phyloP scores from a whole-genome alignment of 305 asterid genomes.

The Plantago lanceolata region DNA sequence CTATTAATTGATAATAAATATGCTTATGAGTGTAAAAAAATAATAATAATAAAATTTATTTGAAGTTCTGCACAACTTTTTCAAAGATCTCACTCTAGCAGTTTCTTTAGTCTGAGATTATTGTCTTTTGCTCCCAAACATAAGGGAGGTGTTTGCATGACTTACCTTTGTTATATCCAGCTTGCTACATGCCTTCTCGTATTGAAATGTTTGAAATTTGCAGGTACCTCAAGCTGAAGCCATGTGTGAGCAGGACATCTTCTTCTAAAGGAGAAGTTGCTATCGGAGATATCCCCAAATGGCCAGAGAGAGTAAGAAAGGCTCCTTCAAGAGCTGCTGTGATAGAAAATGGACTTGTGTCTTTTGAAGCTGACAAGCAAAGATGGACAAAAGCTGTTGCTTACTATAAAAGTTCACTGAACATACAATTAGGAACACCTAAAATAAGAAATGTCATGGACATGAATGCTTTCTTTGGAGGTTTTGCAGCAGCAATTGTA shows the following conservation, averaged over 20 bases:
- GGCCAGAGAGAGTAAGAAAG: constrained; percentile 72
- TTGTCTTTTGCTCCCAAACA: neutral
- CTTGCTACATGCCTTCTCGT: constrained; percentile 13
- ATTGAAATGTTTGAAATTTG: constrained; percentile 25
- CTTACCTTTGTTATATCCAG: constrained; percentile 15
- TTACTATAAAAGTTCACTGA: constrained; percentile 69
- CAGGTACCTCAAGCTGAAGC: constrained; percentile 85
- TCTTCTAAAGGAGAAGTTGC: constrained; percentile 63
- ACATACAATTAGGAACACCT: constrained; percentile 72
- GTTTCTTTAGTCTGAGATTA: neutral
- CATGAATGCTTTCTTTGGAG: constrained; percentile 94
- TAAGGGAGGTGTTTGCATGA: neutral
- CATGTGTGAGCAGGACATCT: constrained; percentile 68
- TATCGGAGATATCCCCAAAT: constrained; percentile 70
- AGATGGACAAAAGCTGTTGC: constrained; percentile 75
- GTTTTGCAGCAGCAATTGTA: constrained; percentile 80
- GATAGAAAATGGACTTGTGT: constrained; percentile 59
- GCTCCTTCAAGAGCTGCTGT: constrained; percentile 73
- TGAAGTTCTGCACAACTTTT: neutral
- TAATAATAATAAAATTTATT: too few species aligned
- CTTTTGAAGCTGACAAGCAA: constrained; percentile 78
- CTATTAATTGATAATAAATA: neutral
- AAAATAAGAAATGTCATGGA: constrained; percentile 91
- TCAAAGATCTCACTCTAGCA: neutral
- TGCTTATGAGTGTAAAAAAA: neutral